Evolutionary conservation across 371 early-diverging fungal genomes (phyloP).

Genomic region (Mortierella sp.): DNA sequence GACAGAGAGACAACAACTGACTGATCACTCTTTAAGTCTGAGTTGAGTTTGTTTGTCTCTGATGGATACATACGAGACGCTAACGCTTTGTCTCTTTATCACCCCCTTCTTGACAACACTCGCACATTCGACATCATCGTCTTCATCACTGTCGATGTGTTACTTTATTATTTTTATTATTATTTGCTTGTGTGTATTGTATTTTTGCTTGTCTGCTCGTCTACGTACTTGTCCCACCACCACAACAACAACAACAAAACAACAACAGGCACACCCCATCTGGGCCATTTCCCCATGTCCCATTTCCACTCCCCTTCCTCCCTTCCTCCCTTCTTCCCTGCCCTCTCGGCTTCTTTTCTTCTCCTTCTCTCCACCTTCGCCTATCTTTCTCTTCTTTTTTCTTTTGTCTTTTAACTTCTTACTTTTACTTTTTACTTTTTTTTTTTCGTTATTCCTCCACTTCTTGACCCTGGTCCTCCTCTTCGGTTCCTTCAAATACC

Average conservation of each 20-base stretch:
- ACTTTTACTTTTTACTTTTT: not conserved
- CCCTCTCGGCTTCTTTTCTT: not conserved
- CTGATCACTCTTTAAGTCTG: too few species aligned
- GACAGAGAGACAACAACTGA: too few species aligned
- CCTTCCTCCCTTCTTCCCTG: not conserved
- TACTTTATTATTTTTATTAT: too few species aligned
- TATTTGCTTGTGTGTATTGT: not conserved
- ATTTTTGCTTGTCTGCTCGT: too few species aligned
- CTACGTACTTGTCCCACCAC: not conserved
- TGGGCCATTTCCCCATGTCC: not conserved
- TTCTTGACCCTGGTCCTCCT: constrained; percentile 1
- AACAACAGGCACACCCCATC: not conserved
- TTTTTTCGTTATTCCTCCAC: not conserved
- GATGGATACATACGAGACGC: too few species aligned
- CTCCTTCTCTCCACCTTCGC: not conserved
- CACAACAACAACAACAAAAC: not conserved
- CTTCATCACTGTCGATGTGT: too few species aligned
- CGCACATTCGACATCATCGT: not conserved
- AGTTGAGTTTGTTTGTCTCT: too few species aligned
- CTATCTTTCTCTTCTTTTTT: not conserved
- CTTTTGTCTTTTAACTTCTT: not conserved
- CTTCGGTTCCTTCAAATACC: constrained; percentile 1
- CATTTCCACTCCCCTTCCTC: not conserved
- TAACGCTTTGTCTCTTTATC: too few species aligned
- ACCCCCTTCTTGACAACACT: too few species aligned